A percentile compares a stretch with the other conserved stretches of the same genome.
Evolutionary conservation across 1,139 yeast species (phyloP).

Genomic region (Geotrichum fermentans): DNA sequence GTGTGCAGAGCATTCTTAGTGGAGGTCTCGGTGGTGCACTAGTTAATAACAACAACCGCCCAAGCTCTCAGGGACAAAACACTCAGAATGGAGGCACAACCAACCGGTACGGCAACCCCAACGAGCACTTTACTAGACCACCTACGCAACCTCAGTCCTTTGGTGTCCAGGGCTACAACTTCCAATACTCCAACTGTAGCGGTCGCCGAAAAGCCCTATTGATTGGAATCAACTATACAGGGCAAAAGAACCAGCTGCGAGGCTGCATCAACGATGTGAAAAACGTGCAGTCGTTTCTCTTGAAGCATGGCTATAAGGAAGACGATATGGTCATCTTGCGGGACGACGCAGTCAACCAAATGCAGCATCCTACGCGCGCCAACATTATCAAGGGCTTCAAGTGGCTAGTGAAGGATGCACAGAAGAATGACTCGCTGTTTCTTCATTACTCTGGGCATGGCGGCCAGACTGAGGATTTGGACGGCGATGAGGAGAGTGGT

Average conservation of each 20-base stretch:
- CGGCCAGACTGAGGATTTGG: conserved; percentile 69
- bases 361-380: conserved; percentile 66
- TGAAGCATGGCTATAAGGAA: conserved; percentile 59
- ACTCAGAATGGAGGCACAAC: background rate
- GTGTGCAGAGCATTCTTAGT: too few species aligned
- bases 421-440: conserved; percentile 59
- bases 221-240: conserved; percentile 83
- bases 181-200: conserved; percentile 68
- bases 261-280: conserved; percentile 74
- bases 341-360: conserved; percentile 61
- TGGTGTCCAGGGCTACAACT: conserved; percentile 36
- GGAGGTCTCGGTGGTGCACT: too few species aligned
- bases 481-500: conserved; percentile 91
- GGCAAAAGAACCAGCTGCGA: conserved; percentile 60
- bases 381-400: conserved; percentile 84
- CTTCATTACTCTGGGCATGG: conserved; percentile 96
- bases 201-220: conserved; percentile 78
- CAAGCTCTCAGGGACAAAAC: background rate
- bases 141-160: conserved; percentile 39
- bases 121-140: conserved; percentile 31
- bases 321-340: conserved; percentile 84
- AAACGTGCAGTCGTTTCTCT: conserved; percentile 37
- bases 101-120: conserved; percentile 12
- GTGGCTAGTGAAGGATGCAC: conserved; percentile 81
- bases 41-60: too few species aligned